Evolutionary conservation across 176 grass and related monocot genomes (phyloP).

Genomic region (Paspalum vaginatum): DNA sequence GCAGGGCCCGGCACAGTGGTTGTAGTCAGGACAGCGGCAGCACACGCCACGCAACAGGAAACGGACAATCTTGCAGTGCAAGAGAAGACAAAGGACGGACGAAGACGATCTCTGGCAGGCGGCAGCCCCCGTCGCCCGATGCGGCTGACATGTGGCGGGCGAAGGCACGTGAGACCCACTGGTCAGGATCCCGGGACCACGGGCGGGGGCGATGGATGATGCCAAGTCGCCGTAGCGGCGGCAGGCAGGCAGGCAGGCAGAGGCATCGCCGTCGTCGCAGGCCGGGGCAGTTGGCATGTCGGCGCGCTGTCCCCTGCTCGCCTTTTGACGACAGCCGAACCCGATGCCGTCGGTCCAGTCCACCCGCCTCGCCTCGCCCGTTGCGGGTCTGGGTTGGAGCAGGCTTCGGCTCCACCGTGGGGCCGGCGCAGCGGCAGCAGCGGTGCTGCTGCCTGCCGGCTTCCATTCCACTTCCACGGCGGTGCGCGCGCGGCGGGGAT

Average conservation of each 20-base stretch:
- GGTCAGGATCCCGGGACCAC: constrained; percentile 26
- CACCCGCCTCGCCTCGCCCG: too few relatives aligned
- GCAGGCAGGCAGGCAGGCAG: background rate
- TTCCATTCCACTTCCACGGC: background rate
- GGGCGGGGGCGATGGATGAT: background rate
- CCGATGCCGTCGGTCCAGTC: constrained; percentile 17
- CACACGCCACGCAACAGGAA: background rate
- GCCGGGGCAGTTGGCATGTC: constrained; percentile 37
- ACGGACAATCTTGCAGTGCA: constrained; percentile 29
- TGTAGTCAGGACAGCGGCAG: background rate
- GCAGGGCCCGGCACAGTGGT: too few relatives aligned
- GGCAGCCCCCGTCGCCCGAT: background rate
- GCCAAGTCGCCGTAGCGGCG: background rate
- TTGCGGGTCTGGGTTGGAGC: background rate
- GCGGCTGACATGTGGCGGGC: constrained; percentile 27
- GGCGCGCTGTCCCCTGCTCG: constrained; percentile 52
- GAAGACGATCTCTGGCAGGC: background rate
- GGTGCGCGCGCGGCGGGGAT: background rate
- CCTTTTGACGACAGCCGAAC: constrained; percentile 45
- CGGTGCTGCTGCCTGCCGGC: background rate
- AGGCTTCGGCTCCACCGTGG: too few relatives aligned
- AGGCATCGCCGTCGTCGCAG: background rate
- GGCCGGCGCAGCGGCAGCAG: too few relatives aligned
- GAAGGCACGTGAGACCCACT: constrained; percentile 26
- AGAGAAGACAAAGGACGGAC: constrained; percentile 20